A percentile compares a stretch with the other conserved stretches of the same genome.
Evolutionary conservation across 805 yeast species (phyloP).

Genomic region (Ogataea siamensis): DNA sequence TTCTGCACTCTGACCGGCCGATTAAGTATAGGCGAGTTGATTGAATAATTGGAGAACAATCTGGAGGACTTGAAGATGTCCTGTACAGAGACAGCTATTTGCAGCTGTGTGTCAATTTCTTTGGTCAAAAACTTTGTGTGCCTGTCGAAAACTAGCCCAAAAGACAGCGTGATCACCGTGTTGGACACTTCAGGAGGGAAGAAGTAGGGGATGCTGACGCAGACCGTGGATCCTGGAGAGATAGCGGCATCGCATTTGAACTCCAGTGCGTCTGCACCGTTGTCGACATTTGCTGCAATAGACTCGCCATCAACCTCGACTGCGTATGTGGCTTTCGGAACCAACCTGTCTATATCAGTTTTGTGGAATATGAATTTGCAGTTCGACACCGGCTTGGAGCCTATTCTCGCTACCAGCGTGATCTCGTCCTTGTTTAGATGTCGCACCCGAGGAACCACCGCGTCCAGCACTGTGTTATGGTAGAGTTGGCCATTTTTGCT

Average conservation of each 20-base stretch:
- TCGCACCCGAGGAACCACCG: conserved; percentile 24
- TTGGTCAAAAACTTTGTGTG: conserved; percentile 21
- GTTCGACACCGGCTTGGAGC: conserved; percentile 18
- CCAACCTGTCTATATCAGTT: conserved; percentile 31
- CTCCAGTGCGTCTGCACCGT: conserved; percentile 14
- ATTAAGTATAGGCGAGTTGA: conserved; percentile 53
- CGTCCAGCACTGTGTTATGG: conserved; percentile 23
- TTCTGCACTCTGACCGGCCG: conserved; percentile 53
- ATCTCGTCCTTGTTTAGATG: conserved; percentile 30
- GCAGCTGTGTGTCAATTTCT: conserved; percentile 50
- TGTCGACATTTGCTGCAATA: conserved; percentile 17
- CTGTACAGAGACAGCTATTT: conserved; percentile 74
- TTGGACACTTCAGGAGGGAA: conserved; percentile 36
- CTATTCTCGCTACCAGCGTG: conserved; percentile 21
- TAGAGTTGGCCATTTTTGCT: conserved; percentile 7
- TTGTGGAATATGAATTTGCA: conserved; percentile 24
- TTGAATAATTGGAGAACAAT: conserved; percentile 64
- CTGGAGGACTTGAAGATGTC: conserved; percentile 62
- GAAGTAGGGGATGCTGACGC: conserved; percentile 31
- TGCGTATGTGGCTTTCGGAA: conserved; percentile 18
- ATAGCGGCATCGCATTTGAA: conserved; percentile 18
- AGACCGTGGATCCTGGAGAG: conserved; percentile 10
- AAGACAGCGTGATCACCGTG: conserved; percentile 25
- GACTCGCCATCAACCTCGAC: conserved; percentile 10
- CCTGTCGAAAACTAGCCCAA: conserved; percentile 23